phyloP scores from a whole-genome alignment of 1,284 basidiomycete species.

The Sanghuangporus sanghuang region DNA sequence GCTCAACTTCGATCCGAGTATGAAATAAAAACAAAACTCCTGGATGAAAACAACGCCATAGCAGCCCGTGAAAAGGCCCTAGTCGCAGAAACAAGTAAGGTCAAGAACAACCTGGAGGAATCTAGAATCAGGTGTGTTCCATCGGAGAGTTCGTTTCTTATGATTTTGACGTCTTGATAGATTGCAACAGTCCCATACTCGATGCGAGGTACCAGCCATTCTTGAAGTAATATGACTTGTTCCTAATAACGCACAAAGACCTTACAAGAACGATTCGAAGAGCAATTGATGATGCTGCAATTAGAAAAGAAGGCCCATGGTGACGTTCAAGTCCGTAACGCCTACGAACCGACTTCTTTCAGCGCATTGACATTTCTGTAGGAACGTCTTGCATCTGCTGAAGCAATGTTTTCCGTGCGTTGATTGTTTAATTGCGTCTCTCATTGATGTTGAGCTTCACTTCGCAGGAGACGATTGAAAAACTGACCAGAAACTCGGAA shows the following conservation, averaged over 20 bases:
- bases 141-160: not conserved
- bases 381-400: constrained; percentile 9
- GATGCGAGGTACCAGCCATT: constrained; percentile 24
- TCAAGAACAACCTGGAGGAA: constrained; percentile 24
- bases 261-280: constrained; percentile 57
- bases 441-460: not conserved
- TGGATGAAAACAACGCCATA: constrained; percentile 18
- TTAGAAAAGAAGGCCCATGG: constrained; percentile 48
- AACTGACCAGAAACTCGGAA: not conserved
- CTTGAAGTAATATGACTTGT: not conserved
- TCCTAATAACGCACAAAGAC: constrained; percentile 27
- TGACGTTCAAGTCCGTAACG: constrained; percentile 44
- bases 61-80: constrained; percentile 17
- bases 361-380: not conserved
- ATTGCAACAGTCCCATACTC: constrained; percentile 22
- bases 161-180: constrained; percentile 15
- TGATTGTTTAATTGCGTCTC: not conserved
- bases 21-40: constrained; percentile 21
- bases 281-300: constrained; percentile 45
- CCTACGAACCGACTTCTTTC: not conserved
- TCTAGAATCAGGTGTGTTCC: constrained; percentile 25
- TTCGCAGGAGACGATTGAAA: constrained; percentile 7
- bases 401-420: constrained; percentile 7
- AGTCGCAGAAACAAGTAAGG: constrained; percentile 16
- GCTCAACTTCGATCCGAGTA: constrained; percentile 22